phyloP scores from a whole-genome alignment of 2,329 filamentous ascomycete species.

The Xylariaceae sp. region DNA sequence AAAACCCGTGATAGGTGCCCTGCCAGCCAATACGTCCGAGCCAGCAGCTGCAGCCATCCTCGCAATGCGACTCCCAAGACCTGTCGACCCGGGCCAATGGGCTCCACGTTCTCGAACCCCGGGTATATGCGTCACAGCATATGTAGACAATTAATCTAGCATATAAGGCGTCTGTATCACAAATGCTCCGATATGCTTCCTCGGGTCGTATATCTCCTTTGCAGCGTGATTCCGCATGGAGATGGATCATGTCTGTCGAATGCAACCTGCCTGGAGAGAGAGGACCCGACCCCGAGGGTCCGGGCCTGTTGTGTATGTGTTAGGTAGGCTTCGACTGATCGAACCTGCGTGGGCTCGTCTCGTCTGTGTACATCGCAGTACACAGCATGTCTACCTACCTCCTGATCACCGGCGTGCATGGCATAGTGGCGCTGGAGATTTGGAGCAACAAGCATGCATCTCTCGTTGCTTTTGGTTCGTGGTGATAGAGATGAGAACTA shows the following conservation, averaged over 20 bases:
- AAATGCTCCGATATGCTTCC: not conserved
- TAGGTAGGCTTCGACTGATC: not conserved
- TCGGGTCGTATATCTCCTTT: not conserved
- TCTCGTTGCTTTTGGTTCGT: not conserved
- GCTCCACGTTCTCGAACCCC: not conserved
- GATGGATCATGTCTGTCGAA: not conserved
- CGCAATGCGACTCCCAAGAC: not conserved
- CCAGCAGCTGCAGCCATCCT: slow-evolving; percentile 4
- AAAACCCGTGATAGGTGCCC: slow-evolving; percentile 5
- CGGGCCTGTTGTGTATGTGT: not conserved
- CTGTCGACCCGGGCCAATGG: not conserved
- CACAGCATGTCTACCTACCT: not conserved
- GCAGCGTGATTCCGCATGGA: not conserved
- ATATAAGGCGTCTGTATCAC: not conserved
- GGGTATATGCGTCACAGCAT: not conserved
- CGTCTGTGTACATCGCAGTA: not conserved
- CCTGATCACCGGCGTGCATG: not conserved
- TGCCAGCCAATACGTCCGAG: not conserved
- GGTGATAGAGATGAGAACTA: not conserved
- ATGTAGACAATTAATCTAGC: not conserved
- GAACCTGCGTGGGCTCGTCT: not conserved
- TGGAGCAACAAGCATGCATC: not conserved
- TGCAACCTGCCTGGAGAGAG: not conserved
- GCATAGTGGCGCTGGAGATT: not conserved
- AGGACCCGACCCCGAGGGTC: not conserved